Base-by-base conservation (phyloP, 352 stramenopile species). In the Thraustochytrium sp. region DNA sequence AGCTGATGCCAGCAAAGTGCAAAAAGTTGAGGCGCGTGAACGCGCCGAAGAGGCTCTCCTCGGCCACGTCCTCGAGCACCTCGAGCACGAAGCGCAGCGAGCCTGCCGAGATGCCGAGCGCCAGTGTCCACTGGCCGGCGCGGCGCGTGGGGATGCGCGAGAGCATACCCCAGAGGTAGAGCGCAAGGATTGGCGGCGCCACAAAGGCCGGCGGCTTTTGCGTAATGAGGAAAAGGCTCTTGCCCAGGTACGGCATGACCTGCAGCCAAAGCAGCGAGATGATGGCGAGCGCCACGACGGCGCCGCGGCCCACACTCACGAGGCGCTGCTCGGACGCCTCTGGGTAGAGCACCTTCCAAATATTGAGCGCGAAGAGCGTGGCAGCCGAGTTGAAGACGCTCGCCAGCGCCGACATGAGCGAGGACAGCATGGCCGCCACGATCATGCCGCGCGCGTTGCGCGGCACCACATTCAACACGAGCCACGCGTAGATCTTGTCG, bases 1-100 rank as follows among this genome's bases (percentile, higher is more conserved):
- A 92, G 51, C 91, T 85, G 56, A 92, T 54, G 84, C 90, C 85
- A 2, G 89, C 88, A 82, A 91, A 92, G 84, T 91, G 89, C 84
- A 91, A 87, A 78, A 92, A 92, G 84, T 91, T 90, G 86, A 92
- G 90, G 85, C 90, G 90, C 76, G 91, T 91, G 63, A 91, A 92
- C 0, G 85, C 86, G 75, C 68, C 68, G 40, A 80, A 61, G 51
- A 64, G 46, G 26, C n/a, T 48, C 68, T 44, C 23, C 11, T 53
- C 42, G 0, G 65, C 65, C 13, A 72, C 62, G 13, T 75, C 36
- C 26, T 80, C 68, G 23, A 51, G 13, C 11, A 72, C 31, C 29
- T 53, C 31, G 51, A 80, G 48, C 18, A 42, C 42, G 23, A 80
- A 64, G 37, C 68, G 48, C 23, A 72, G 5, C 9, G 40, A 46